These are phyloP conservation scores for Amanita polypyramis DNA, from an alignment of 768 basidiomycete genomes.

Conservation along the genomic window DNA sequence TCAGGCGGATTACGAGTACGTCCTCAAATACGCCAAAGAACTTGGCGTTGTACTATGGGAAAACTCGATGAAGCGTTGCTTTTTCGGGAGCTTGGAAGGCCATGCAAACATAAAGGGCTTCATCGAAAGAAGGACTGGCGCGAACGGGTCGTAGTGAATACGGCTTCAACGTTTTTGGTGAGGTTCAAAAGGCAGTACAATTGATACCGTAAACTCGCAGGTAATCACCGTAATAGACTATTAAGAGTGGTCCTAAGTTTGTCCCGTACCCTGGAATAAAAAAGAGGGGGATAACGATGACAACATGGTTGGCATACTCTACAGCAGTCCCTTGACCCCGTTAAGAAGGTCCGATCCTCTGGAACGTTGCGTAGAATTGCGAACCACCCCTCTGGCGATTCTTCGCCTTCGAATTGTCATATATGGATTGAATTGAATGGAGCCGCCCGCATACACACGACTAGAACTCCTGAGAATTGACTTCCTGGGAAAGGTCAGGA, in stretches of 20 bases:
- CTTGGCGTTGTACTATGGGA: conserved; percentile 82
- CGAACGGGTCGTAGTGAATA: conserved; percentile 1
- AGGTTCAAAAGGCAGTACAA: no score
- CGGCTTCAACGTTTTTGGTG: not conserved
- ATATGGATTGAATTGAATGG: not conserved
- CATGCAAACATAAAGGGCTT: conserved; percentile 72
- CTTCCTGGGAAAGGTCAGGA: conserved; percentile 6
- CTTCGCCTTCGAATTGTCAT: conserved; percentile 3
- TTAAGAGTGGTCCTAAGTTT: not conserved
- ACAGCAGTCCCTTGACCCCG: not conserved
- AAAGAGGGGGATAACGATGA: conserved; percentile 4
- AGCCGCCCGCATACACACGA: not conserved
- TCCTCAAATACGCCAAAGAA: conserved; percentile 76
- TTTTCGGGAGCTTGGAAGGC: conserved; percentile 75
- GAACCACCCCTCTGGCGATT: conserved; percentile 2
- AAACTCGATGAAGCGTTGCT: conserved; percentile 58
- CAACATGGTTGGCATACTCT: conserved; percentile 3
- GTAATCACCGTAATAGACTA: conserved; percentile 2
- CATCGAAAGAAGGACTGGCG: conserved; percentile 55
- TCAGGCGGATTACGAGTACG: conserved; percentile 79
- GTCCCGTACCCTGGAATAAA: not conserved
- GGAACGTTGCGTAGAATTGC: not conserved
- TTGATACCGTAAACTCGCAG: not conserved
- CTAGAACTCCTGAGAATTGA: conserved; percentile 2
- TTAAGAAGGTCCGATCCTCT: conserved; percentile 5